Evolutionary conservation across 2,329 filamentous ascomycete genomes (phyloP), one percentile per base, ranked within the genome.

Genomic region (Colletotrichum navitas): DNA sequence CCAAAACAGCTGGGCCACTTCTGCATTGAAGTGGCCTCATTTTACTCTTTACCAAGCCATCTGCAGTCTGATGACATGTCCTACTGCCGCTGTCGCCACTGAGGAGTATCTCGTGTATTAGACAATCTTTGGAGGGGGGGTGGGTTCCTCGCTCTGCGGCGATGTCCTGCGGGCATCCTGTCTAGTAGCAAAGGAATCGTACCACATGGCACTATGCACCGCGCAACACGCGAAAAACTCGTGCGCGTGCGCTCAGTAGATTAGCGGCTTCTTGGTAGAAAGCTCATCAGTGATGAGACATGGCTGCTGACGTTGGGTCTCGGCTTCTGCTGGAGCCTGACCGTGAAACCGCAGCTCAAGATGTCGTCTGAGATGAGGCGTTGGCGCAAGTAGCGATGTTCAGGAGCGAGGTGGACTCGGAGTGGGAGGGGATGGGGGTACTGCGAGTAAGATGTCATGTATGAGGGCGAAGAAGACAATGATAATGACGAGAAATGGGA

Each of bases 231-330:
- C 51, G 51, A 65, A 65, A 58, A 55, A 51, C 49, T 24, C 1
- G 21, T 0, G 45, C 39, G 63, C 52, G 39, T 21, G 51, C 41
- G 51, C 52, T 65, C 21, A 21, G 63, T 58, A 65, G 63, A 56
- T 58, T 47, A 56, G 63, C 63, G 21, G 39, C 14, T 6, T 64
- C 51, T 64, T 49, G 21, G 56, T 66, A 43, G 52, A 51, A 59
- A 66, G 54, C 63, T 66, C 63, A 66, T 66, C 63, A 52, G 63
- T 66, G 54, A 66, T 59, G 52, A 66, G 43, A 59, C 63, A 51
- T 59, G 29, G 41, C 54, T 66, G 54, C 59, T 32, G 43, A 66
- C 41, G 54, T 66, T 51, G 43, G 52, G 63, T 10, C 18, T n/a
- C 54, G 32, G 43, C 54, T 51, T 41, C n/a, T 12, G 43, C 63